phyloP scores from a whole-genome alignment of 2,329 filamentous ascomycete genomes.

The Pleomassaria siparia region DNA sequence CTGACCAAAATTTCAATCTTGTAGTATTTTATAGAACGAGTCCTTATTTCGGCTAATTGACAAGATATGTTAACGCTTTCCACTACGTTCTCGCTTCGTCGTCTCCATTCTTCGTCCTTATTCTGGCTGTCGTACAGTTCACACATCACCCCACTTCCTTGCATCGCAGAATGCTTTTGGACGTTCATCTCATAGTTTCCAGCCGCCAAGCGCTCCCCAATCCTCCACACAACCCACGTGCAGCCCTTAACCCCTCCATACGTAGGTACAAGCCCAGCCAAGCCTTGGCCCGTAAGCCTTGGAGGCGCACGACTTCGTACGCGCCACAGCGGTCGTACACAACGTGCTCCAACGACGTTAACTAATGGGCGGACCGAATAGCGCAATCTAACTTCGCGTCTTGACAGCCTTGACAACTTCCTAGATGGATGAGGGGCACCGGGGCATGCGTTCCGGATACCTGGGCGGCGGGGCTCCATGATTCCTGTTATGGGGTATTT shows the following conservation, averaged over 20 bases:
- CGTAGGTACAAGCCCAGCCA: neutral
- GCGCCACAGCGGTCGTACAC: neutral
- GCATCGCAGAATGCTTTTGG: too few relatives aligned
- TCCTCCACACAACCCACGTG: neutral
- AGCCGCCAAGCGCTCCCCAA: too few relatives aligned
- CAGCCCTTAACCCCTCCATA: neutral
- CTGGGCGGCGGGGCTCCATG: neutral
- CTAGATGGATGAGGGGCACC: neutral
- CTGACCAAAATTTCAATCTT: too few relatives aligned
- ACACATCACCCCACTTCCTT: too few relatives aligned
- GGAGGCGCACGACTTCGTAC: neutral
- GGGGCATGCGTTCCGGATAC: neutral
- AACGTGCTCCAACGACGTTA: neutral
- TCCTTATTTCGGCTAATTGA: too few relatives aligned
- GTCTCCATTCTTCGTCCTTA: too few relatives aligned
- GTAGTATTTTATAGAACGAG: too few relatives aligned
- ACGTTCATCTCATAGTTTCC: too few relatives aligned
- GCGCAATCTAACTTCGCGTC: neutral
- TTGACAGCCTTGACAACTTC: neutral
- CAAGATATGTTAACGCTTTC: too few relatives aligned
- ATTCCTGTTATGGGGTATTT: neutral
- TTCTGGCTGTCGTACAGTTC: too few relatives aligned
- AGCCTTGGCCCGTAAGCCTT: neutral
- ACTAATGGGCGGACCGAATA: neutral
- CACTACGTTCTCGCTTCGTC: too few relatives aligned